phyloP scores from a whole-genome alignment of 495 filamentous ascomycete species.

The Xylaria scruposa region DNA sequence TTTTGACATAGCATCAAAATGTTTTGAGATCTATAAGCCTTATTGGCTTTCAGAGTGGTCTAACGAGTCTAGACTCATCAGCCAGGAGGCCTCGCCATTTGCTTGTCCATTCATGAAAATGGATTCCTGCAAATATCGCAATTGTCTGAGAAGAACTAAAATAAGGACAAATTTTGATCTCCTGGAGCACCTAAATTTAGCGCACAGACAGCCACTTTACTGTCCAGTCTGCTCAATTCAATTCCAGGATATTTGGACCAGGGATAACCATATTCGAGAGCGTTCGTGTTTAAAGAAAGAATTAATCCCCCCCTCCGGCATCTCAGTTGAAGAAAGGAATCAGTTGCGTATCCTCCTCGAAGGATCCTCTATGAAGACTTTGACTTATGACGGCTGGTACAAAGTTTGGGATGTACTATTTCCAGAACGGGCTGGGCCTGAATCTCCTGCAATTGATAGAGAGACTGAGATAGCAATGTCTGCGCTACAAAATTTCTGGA shows the following conservation, averaged over 20 bases:
- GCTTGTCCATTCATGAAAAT: background rate
- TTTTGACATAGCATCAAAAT: background rate
- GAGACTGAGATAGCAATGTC: background rate
- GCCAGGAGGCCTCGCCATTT: background rate
- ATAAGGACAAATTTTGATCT: background rate
- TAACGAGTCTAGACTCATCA: background rate
- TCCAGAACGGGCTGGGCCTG: background rate
- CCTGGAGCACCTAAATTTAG: background rate
- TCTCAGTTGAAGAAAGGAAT: background rate
- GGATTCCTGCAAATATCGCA: background rate
- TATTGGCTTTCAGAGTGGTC: background rate
- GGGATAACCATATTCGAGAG: background rate
- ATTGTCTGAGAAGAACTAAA: background rate
- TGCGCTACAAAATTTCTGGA: background rate
- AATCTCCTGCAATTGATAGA: background rate
- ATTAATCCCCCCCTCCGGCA: background rate
- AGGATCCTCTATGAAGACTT: background rate
- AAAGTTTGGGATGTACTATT: background rate
- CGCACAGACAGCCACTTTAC: background rate
- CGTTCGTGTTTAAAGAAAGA: background rate
- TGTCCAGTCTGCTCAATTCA: background rate
- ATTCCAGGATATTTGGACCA: background rate
- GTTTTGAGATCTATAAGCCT: background rate
- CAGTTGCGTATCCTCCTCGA: background rate
- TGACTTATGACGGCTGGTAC: background rate